phyloP scores from a whole-genome alignment of 257 asterid genomes.

The Henckelia pumila region DNA sequence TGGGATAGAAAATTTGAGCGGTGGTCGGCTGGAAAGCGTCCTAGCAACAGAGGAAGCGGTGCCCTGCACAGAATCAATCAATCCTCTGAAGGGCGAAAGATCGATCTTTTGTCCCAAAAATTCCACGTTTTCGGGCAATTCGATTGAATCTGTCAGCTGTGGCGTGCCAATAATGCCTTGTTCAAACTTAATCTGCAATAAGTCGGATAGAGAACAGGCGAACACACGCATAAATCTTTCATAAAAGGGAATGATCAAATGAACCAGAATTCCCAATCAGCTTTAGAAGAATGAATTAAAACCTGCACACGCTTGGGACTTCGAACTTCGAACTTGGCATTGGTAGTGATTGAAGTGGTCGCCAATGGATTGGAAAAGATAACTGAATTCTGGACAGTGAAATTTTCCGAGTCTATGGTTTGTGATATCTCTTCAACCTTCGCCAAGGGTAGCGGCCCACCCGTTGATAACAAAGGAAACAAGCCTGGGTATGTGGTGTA shows the following conservation, averaged over 20 bases:
- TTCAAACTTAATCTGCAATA: slow-evolving; percentile 68
- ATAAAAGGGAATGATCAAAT: neutral
- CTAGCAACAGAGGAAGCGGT: slow-evolving; percentile 79
- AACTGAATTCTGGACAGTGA: slow-evolving; percentile 76
- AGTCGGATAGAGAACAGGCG: neutral
- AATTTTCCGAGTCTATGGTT: slow-evolving; percentile 62
- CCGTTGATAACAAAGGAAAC: slow-evolving; percentile 76
- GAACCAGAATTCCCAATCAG: neutral
- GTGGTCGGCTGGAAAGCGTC: slow-evolving; percentile 78
- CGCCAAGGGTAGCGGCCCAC: slow-evolving; percentile 56
- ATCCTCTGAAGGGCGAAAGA: slow-evolving; percentile 73
- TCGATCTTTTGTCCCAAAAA: slow-evolving; percentile 80
- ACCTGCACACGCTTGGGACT: slow-evolving; percentile 98
- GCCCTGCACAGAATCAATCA: slow-evolving; percentile 74
- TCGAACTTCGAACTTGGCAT: slow-evolving; percentile 86
- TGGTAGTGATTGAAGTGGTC: slow-evolving; percentile 69
- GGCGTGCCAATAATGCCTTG: slow-evolving; percentile 91
- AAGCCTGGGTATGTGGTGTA: slow-evolving; percentile 75
- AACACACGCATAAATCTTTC: neutral
- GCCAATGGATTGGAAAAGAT: slow-evolving; percentile 75
- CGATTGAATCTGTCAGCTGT: slow-evolving; percentile 84
- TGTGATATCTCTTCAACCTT: slow-evolving; percentile 88
- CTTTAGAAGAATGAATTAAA: neutral
- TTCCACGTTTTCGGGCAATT: slow-evolving; percentile 67
- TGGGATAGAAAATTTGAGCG: slow-evolving; percentile 67